These are phyloP conservation scores for Uronychia binucleata DNA, from an alignment of 73 alveolate species.

Conservation along the genomic window DNA sequence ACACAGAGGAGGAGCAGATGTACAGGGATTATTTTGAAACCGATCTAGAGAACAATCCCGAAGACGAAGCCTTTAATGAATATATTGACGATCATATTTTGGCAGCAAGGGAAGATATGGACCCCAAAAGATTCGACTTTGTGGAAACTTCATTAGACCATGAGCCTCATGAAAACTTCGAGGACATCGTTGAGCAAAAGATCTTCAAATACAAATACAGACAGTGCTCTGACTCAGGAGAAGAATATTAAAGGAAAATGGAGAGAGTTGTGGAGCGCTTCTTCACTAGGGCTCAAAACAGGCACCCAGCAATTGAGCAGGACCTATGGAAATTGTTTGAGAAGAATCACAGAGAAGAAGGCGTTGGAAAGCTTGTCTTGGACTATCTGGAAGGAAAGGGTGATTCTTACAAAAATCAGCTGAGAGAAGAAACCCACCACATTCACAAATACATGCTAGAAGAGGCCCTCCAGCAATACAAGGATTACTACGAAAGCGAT, in stretches of 20 bases:
- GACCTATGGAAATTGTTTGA: constrained; percentile 30
- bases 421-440: constrained; percentile 24
- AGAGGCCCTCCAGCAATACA: constrained; percentile 67
- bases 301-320: constrained; percentile 52
- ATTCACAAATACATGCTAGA: constrained; percentile 59
- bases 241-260: constrained; percentile 61
- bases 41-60: constrained; percentile 77
- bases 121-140: constrained; percentile 66
- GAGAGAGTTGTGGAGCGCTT: constrained; percentile 79
- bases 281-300: constrained; percentile 66
- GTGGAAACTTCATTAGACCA: constrained; percentile 61
- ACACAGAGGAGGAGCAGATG: constrained; percentile 83
- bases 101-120: constrained; percentile 59
- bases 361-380: not conserved
- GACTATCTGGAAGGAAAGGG: constrained; percentile 1
- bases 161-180: constrained; percentile 71
- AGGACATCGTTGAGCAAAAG: constrained; percentile 74
- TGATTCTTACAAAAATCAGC: not conserved
- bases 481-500: constrained; percentile 87
- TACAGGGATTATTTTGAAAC: constrained; percentile 86
- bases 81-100: constrained; percentile 65
- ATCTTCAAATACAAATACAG: constrained; percentile 84
- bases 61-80: constrained; percentile 66
- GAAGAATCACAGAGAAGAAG: constrained; percentile 5
- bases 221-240: constrained; percentile 67